Conservation (phyloP, 768 basidiomycete species). For the Lentinula guzmanii region DNA sequence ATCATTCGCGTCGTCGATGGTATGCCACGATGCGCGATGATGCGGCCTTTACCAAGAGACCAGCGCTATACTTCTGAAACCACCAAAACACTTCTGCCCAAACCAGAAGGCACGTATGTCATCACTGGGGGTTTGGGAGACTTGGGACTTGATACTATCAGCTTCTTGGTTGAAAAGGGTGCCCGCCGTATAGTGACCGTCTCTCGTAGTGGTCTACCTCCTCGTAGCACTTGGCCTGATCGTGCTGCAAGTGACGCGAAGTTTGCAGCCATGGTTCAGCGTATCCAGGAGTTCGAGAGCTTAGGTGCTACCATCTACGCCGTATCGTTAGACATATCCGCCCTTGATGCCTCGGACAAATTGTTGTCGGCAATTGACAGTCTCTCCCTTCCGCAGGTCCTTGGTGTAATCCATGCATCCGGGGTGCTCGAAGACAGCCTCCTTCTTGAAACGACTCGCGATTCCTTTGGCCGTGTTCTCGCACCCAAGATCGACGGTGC, state of each 20-base stretch:
- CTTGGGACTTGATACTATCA: conserved; percentile 1
- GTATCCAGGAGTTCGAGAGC: neutral
- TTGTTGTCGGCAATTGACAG: neutral
- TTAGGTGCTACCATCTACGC: conserved; percentile 1
- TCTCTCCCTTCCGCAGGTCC: neutral
- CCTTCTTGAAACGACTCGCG: neutral
- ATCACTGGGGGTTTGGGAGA: neutral
- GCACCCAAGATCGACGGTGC: neutral
- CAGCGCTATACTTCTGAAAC: neutral
- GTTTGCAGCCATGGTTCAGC: neutral
- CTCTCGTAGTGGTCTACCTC: neutral
- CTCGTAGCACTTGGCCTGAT: neutral
- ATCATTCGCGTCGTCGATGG: neutral
- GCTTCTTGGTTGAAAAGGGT: neutral
- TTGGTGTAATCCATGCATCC: conserved; percentile 1
- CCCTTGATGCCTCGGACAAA: neutral
- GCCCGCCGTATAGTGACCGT: neutral
- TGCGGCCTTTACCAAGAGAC: neutral
- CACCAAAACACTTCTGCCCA: neutral
- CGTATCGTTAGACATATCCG: neutral
- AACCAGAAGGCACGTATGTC: neutral
- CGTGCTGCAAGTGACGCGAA: neutral
- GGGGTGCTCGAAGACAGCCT: neutral
- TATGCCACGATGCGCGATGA: conserved; percentile 1
- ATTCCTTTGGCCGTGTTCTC: neutral